A percentile compares a stretch with the other conserved stretches of the same genome.
These are phyloP conservation scores for Tephrocybe rancida DNA, from an alignment of 768 basidiomycete species.

Conservation along the genomic window DNA sequence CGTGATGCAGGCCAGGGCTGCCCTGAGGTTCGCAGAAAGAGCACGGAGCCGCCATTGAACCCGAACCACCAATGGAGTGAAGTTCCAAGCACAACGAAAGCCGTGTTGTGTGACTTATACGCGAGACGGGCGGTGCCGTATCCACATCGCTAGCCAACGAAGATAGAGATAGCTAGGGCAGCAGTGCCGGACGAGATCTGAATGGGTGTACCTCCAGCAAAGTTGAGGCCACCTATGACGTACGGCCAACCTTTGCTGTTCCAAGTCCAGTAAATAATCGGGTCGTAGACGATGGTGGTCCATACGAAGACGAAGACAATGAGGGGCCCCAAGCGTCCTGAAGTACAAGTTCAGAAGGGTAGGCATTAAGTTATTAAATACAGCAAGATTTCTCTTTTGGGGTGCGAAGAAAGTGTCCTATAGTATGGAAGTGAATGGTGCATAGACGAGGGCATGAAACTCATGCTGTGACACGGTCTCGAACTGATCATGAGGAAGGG, in stretches of 20 bases:
- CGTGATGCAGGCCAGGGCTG: conserved; percentile 86
- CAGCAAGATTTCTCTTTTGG: no score
- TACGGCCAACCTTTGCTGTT: conserved; percentile 77
- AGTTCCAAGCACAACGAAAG: conserved; percentile 90
- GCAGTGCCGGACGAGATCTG: conserved; percentile 95
- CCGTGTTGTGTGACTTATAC: conserved; percentile 93
- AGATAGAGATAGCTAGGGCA: conserved; percentile 88
- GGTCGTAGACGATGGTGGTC: conserved; percentile 90
- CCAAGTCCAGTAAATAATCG: conserved; percentile 98
- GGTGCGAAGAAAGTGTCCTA: no score
- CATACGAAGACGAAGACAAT: conserved; percentile 91
- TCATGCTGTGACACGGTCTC: no score
- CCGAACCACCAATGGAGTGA: conserved; percentile 97
- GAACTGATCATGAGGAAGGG: no score
- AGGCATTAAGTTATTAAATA: no score
- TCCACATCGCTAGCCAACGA: conserved; percentile 87
- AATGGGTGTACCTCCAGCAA: conserved; percentile 95
- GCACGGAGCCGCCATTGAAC: conserved; percentile 94
- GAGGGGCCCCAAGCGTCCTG: no score
- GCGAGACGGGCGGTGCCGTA: conserved; percentile 90
- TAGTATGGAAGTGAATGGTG: no score
- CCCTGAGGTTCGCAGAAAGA: conserved; percentile 85
- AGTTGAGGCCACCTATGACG: conserved; percentile 82
- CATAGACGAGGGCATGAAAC: no score
- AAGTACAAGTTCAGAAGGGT: no score